Base-by-base conservation (phyloP, 2,329 filamentous ascomycete species). In the Fusarium goolgardi region DNA sequence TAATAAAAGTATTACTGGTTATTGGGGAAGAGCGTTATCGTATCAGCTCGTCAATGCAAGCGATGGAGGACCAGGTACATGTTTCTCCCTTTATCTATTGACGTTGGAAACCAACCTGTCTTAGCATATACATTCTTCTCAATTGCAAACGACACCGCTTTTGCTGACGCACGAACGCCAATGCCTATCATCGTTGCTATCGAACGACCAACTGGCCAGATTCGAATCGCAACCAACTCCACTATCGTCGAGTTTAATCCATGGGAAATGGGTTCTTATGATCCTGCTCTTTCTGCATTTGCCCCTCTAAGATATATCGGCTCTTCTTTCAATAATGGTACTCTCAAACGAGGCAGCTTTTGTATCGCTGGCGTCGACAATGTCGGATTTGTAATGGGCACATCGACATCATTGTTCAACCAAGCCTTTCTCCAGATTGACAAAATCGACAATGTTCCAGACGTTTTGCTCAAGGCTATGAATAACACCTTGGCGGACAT, bases 281-380 rank as follows among this genome's bases (percentile, higher is more conserved):
- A 95, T 75, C 90, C 91, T 0, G 91, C 87, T 0, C 80, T 91
- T 6, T 90, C 83, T 70, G 92, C 86, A 7, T 95, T 94, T 70
- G 89, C 86, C 1, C 91, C 92, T 2, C 80, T 91, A 7, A 80
- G 88, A 63, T 94, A 90, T 67, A 78, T 94, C 3, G 92, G 92
- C 4, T 92, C 91, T 89, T 89, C 68, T 94, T 95, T 76, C 85
- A 82, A 39, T 6, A 82, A 80, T 8, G 92, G 92, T 21, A 74
- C 76, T 10, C 77, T 96, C 21, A 80, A 85, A 0, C 75, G 81
- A 13, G 77, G 83, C 56, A 84, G 86, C 43, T 76, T 80, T 29
- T 97, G 94, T 74, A 85, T 96, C 18, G 83, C 85, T 10, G 94
- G 94, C 1, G 94, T 94, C 67, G 94, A 97, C 78, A 94, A 94